Base-by-base conservation (phyloP, 106 monocot genomes). In the Alisma plantagoaquatica region DNA sequence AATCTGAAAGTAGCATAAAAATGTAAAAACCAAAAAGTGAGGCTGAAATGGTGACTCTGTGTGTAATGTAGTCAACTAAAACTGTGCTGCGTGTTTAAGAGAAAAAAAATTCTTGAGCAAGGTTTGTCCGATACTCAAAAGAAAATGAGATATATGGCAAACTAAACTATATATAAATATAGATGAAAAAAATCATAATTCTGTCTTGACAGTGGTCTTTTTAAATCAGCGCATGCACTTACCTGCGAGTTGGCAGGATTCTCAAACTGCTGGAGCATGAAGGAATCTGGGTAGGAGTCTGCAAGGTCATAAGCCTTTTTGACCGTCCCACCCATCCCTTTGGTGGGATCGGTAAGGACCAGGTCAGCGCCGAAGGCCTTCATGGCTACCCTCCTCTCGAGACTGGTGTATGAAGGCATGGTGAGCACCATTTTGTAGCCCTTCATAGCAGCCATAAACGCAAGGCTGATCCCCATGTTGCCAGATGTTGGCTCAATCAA, bases 191-290 rank as follows among this genome's bases (percentile, higher is more conserved):
- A n/a, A n/a, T n/a, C n/a, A n/a, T n/a, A n/a, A n/a, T n/a, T n/a
- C n/a, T n/a, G n/a, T n/a, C n/a, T n/a, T n/a, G n/a, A n/a, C n/a
- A n/a, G n/a, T n/a, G n/a, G n/a, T n/a, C n/a, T n/a, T n/a, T n/a
- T n/a, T n/a, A n/a, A n/a, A n/a, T n/a, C n/a, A n/a, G n/a, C n/a
- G n/a, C n/a, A n/a, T n/a, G n/a, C n/a, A n/a, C n/a, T n/a, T 71
- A 87, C 93, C 83, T 87, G 71, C 50, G 74, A 75, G 69, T 94
- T 94, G 25, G 83, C 83, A 49, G 92, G 92, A 58, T 93, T 93
- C 31, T 87, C 71, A 58, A 93, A 93, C 31, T 93, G 93, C 59
- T 94, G 93, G 44, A 94, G 93, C 93, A 94, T 94, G 77, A 75
- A 72, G 1, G 77, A 66, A 48, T 81, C 73, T 14, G 77, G 74